Percentiles rank a stretch among this genome's conserved stretches.
Evolutionary conservation across 116 monocot species (phyloP).

Genomic region (Posidonia oceanica): DNA sequence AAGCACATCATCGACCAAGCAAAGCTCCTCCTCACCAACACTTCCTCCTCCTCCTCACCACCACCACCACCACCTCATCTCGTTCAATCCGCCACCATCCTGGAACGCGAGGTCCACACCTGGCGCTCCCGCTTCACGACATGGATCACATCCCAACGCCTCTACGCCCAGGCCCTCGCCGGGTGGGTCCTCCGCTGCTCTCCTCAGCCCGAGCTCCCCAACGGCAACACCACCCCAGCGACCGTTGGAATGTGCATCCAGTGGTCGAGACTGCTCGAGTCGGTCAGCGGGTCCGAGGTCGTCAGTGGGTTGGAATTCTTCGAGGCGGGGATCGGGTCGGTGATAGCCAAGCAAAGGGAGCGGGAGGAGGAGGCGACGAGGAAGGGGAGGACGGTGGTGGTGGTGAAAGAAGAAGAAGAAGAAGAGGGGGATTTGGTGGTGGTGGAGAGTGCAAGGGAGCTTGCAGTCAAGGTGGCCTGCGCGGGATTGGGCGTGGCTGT

Average conservation of each 20-base stretch:
- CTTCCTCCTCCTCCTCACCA: conserved; percentile 13
- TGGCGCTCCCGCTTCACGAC: conserved; percentile 42
- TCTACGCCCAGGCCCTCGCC: conserved; percentile 31
- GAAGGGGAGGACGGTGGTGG: conserved; percentile 22
- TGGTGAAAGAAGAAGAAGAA: too few species aligned
- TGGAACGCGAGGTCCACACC: conserved; percentile 39
- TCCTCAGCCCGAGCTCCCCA: conserved; percentile 1
- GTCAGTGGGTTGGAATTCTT: conserved; percentile 72
- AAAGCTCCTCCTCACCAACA: conserved; percentile 37
- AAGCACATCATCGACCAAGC: conserved; percentile 58
- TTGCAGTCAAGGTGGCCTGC: conserved; percentile 6
- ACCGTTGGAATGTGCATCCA: conserved; percentile 29
- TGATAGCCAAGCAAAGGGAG: conserved; percentile 17
- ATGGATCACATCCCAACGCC: conserved; percentile 46
- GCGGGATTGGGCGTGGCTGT: conserved; percentile 58
- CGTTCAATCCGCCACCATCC: conserved; percentile 16
- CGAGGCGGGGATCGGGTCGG: conserved; percentile 59
- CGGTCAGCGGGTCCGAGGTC: conserved; percentile 40
- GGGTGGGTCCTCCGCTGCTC: background rate
- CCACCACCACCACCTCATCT: conserved; percentile 8
- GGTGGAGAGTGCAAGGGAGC: too few species aligned
- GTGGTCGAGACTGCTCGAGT: conserved; percentile 59
- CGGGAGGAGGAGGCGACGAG: conserved; percentile 9
- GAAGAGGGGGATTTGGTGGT: conserved; percentile 30
- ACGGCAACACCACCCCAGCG: conserved; percentile 8